Conservation (phyloP, 495 filamentous ascomycete genomes). For the Hypoxylon intermedium region DNA sequence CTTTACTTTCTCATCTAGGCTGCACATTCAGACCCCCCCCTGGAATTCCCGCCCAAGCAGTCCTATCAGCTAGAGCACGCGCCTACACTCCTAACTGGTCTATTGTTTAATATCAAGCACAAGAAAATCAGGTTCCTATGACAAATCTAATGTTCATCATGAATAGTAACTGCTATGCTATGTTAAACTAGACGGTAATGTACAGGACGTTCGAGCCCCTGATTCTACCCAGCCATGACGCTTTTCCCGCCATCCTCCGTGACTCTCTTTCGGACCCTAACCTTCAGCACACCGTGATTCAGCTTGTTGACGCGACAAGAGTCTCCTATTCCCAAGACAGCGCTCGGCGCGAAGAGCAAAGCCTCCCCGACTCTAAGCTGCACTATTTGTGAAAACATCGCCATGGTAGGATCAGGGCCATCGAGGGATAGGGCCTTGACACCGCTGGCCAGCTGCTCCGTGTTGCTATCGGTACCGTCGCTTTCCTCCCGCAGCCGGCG, state of each 20-base stretch:
- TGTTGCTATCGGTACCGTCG: background rate
- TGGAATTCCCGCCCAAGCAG: too few species aligned
- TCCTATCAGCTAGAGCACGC: too few species aligned
- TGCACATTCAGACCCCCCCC: too few species aligned
- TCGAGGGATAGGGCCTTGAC: background rate
- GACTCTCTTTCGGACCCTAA: conserved; percentile 59
- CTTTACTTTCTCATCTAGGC: too few species aligned
- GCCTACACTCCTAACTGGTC: too few species aligned
- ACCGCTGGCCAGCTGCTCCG: background rate
- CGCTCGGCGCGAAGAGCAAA: conserved; percentile 67
- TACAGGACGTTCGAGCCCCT: too few species aligned
- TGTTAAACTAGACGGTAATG: too few species aligned
- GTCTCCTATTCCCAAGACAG: conserved; percentile 50
- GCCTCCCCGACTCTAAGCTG: conserved; percentile 66
- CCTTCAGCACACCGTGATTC: conserved; percentile 56
- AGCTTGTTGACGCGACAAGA: conserved; percentile 45
- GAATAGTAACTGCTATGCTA: too few species aligned
- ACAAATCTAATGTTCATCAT: too few species aligned
- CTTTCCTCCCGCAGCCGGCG: conserved; percentile 34
- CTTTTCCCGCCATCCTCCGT: conserved; percentile 65
- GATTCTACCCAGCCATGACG: conserved; percentile 50
- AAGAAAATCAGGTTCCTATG: too few species aligned
- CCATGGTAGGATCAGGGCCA: conserved; percentile 4
- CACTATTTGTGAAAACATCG: conserved; percentile 63
- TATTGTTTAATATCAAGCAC: too few species aligned